A percentile compares a stretch with the other conserved stretches of the same genome.
Evolutionary conservation across 169 alveolate genomes (phyloP).

Genomic region (Eimeria necatrix): DNA sequence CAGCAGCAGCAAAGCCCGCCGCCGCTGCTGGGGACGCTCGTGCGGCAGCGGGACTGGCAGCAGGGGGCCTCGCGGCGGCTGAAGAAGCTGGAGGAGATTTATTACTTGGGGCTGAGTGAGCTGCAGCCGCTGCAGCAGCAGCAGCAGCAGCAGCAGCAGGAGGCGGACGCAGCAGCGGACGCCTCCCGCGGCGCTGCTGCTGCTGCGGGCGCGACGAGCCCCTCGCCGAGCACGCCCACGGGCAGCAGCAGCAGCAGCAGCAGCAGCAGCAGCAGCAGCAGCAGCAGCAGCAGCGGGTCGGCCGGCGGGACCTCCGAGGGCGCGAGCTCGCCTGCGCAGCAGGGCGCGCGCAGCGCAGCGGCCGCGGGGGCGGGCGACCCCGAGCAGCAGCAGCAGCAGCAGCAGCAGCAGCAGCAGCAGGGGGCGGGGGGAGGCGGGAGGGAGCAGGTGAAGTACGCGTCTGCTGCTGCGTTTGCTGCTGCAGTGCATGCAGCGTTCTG

Average conservation of each 20-base stretch:
- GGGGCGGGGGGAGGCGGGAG: background rate
- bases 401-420: background rate
- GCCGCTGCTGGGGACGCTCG: constrained; percentile 68
- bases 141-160: constrained; percentile 33
- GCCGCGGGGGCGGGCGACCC: background rate
- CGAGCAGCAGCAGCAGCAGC: constrained; percentile 26
- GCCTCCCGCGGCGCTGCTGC: constrained; percentile 18
- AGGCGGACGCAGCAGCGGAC: constrained; percentile 33
- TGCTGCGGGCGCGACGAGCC: background rate
- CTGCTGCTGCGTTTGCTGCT: constrained; percentile 66
- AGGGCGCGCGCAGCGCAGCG: background rate
- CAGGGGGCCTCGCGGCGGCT: constrained; percentile 38
- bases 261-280: background rate
- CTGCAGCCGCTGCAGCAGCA: constrained; percentile 29
- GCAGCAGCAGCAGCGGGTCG: constrained; percentile 11
- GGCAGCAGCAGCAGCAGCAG: constrained; percentile 42
- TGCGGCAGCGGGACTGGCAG: constrained; percentile 75
- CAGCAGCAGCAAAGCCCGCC: background rate
- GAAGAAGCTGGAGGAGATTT: constrained; percentile 39
- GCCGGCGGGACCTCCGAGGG: background rate
- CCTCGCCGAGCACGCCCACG: background rate
- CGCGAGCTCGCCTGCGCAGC: no score
- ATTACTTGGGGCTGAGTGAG: constrained; percentile 55
- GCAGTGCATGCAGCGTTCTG: constrained; percentile 68
- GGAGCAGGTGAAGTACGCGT: background rate